Evolutionary conservation across 2,329 filamentous ascomycete species (phyloP).

Genomic region (Colletotrichum limetticola): DNA sequence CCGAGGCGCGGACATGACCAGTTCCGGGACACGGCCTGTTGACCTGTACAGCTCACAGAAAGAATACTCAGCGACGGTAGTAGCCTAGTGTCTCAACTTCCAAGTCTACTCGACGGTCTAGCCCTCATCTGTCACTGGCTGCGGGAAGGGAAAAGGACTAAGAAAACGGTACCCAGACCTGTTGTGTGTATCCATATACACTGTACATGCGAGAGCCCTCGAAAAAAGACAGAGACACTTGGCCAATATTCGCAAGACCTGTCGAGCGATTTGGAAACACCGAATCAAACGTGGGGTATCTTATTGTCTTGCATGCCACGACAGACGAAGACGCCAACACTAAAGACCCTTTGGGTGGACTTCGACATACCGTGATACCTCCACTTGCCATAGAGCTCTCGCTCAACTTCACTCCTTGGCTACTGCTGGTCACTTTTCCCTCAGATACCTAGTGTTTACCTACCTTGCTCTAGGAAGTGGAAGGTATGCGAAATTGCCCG

Average conservation of each 20-base stretch:
- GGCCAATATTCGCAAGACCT: not conserved
- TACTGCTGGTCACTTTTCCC: no score
- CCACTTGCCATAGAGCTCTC: not conserved
- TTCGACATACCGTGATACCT: not conserved
- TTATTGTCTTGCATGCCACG: conserved; percentile 17
- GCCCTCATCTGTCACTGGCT: not conserved
- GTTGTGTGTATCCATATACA: no score
- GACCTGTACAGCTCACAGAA: not conserved
- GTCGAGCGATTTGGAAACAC: not conserved
- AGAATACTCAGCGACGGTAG: not conserved
- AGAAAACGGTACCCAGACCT: not conserved
- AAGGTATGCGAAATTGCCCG: not conserved
- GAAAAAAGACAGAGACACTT: not conserved
- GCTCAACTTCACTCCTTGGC: not conserved
- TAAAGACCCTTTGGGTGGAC: not conserved
- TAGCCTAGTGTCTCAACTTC: not conserved
- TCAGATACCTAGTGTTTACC: no score
- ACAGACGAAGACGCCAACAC: not conserved
- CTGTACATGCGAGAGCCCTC: not conserved
- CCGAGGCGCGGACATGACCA: conserved; percentile 18
- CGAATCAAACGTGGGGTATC: conserved; percentile 5
- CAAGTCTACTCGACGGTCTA: not conserved
- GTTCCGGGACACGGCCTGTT: conserved; percentile 9
- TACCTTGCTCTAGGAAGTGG: not conserved
- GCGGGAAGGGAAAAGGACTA: not conserved